Evolutionary conservation across 2,329 filamentous ascomycete species (phyloP), one percentile per base, ranked within the genome.

Genomic region (Trichoderma aggressivum): DNA sequence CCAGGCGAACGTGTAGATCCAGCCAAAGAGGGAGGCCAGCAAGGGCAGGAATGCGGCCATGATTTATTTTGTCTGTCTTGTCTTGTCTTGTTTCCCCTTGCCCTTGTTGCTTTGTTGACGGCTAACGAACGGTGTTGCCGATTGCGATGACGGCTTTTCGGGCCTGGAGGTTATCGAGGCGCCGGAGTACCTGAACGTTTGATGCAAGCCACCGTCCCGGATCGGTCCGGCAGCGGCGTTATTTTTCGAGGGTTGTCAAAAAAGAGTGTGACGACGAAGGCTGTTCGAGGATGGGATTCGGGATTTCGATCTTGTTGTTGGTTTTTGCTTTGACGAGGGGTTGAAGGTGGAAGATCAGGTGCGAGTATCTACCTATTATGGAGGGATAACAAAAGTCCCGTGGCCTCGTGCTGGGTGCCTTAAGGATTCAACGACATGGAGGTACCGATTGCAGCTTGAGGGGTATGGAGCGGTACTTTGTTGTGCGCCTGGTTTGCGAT

Each of bases 1-100:
- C 95, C 95, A 96, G 81, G 88, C 89, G 62, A 90, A 74, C 74
- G 89, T 91, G 81, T 94, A 94, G 78, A 91, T 82, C 91, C 92
- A 94, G 80, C 92, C 92, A 75, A 92, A 88, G 36, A 91, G 78
- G 77, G 84, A 86, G 64, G 87, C 89, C 21, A 88, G 68, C 71
- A 85, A 75, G 34, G 79, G 75, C 71, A 90, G 84, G 74, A 88
- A 83, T 67, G 78, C 77, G 56, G 72, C 72, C 73, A 74, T 73
- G 55, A 24, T 32, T 24, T 39, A 24, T 43, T 39, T n/a, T 28
- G n/a, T n/a, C n/a, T n/a, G 39, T 7, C n/a, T 11, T 21, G 26
- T 55, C 11, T 28, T 10, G 43, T 21, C 21, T 30, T 6, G 16
- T n/a, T 58, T 10, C 12, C 28, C 16, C 18, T 16, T 39, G 36